Evolutionary conservation across 192 early-diverging fungal species (phyloP), one percentile per base, ranked within the genome.

Genomic region (Backusella tuberculispora): DNA sequence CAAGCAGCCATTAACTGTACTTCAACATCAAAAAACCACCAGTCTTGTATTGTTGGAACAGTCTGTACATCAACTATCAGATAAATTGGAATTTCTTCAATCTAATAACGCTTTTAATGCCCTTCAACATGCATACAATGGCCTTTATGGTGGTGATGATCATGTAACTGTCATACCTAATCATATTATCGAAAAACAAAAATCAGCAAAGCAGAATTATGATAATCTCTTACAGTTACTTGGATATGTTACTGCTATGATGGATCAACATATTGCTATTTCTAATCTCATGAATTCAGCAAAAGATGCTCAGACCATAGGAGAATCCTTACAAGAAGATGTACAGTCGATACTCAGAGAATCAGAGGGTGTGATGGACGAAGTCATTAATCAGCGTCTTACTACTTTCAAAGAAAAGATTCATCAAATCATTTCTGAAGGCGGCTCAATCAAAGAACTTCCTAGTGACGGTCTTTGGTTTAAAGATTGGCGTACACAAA

Each of bases 101-200:
- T 43, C 53, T 44, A 37, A 72, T 13, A 4, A 19, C 4, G 24
- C 53, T 17, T 72, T 42, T 42, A 19, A 63, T 60, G 24, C 29
- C 6, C 53, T 72, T 10, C 14, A 63, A 3, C 4, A 60, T 26
- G n/a, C 71, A 9, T 72, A 72, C 56, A 19, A 63, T 26, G 45
- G 0, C 3, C 45, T 48, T 5, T 47, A 48, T 38, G 44, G 47
- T 19, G 47, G 45, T n/a, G 69, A 38, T 15, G 19, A 37, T 13
- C 34, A 65, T 24, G 63, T 63, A 14, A 38, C 47, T 6, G 21
- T 48, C 10, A 34, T 73, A 41, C 76, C 78, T 13, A 26, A 71
- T 1, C 74, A 79, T 42, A 70, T 79, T 9, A 43, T 53, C 6
- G 69, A 44, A 29, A 69, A 53, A 12, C 78, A 79, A 15, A 44